These are phyloP conservation scores for Termitomyces sp. DNA, from an alignment of 768 basidiomycete species.

Conservation along the genomic window DNA sequence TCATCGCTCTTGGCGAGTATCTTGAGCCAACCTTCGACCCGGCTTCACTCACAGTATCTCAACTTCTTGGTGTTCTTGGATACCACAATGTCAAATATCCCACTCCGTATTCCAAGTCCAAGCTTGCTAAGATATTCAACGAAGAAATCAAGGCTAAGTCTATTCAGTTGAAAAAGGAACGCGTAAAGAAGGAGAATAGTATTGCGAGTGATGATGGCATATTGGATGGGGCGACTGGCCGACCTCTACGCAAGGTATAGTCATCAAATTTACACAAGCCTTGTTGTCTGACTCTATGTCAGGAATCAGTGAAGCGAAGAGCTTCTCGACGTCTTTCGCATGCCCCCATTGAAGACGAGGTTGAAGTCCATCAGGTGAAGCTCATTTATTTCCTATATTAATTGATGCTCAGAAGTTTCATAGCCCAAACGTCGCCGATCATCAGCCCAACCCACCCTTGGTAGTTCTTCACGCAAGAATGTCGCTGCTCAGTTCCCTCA, in stretches of 20 bases:
- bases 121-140: slow-evolving; percentile 72
- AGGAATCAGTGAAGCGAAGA: slow-evolving; percentile 34
- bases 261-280: not conserved
- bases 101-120: slow-evolving; percentile 70
- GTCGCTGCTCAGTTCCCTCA: slow-evolving; percentile 34
- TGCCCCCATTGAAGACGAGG: slow-evolving; percentile 42
- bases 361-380: slow-evolving; percentile 56
- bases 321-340: slow-evolving; percentile 64
- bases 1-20: slow-evolving; percentile 72
- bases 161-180: slow-evolving; percentile 54
- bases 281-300: slow-evolving; percentile 7
- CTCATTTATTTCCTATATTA: not conserved
- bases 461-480: slow-evolving; percentile 34
- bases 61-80: slow-evolving; percentile 70
- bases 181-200: slow-evolving; percentile 60
- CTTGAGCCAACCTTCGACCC: slow-evolving; percentile 78
- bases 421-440: slow-evolving; percentile 79
- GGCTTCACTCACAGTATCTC: slow-evolving; percentile 67
- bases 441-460: slow-evolving; percentile 68
- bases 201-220: slow-evolving; percentile 80
- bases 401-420: slow-evolving; percentile 1
- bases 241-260: slow-evolving; percentile 33
- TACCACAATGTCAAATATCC: slow-evolving; percentile 75
- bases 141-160: slow-evolving; percentile 63
- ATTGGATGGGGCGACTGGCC: slow-evolving; percentile 76